phyloP scores from a whole-genome alignment of 1,139 yeast species.

The Diutina ranongensis region DNA sequence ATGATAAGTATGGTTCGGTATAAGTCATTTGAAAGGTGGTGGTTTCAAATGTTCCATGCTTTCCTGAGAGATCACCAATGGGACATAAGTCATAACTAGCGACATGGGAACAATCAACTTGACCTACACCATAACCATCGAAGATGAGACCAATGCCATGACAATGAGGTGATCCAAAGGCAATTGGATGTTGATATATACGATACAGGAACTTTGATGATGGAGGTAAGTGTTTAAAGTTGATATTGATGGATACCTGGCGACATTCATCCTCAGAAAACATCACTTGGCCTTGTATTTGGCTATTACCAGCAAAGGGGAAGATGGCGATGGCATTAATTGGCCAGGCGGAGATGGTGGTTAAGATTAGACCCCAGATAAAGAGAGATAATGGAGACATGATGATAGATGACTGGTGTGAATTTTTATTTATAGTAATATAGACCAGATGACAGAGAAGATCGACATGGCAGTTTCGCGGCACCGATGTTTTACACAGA shows the following conservation, averaged over 20 bases:
- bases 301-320: conserved; percentile 28
- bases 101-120: conserved; percentile 28
- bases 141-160: conserved; percentile 39
- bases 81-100: conserved; percentile 42
- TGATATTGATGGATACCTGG: conserved; percentile 46
- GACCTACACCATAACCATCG: conserved; percentile 39
- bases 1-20: conserved; percentile 42
- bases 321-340: conserved; percentile 46
- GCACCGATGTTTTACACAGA: too few relatives aligned
- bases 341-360: too few relatives aligned
- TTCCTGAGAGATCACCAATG: conserved; percentile 54
- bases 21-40: conserved; percentile 44
- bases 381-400: too few relatives aligned
- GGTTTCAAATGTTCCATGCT: conserved; percentile 46
- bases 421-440: too few relatives aligned
- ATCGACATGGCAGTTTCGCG: too few relatives aligned
- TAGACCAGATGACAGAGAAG: too few relatives aligned
- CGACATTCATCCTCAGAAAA: conserved; percentile 35
- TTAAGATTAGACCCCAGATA: too few relatives aligned
- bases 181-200: conserved; percentile 40
- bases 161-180: conserved; percentile 22
- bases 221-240: conserved; percentile 44
- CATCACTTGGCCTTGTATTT: conserved; percentile 37
- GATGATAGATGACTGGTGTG: too few relatives aligned
- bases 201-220: conserved; percentile 55